Evolutionary conservation across 768 basidiomycete species (phyloP).

Genomic region (Lactifluus volemus): DNA sequence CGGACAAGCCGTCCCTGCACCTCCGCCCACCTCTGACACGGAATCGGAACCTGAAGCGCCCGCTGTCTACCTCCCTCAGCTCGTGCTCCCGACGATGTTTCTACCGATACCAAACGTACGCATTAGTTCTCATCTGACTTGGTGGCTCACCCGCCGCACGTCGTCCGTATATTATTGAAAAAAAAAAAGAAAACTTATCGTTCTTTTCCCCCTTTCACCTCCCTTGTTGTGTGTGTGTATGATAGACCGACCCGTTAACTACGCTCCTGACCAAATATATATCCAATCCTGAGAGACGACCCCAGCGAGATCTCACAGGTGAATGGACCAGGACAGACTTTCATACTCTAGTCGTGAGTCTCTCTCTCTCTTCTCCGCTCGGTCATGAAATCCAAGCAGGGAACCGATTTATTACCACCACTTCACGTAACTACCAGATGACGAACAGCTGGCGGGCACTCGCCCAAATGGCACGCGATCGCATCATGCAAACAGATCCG

Average conservation of each 20-base stretch:
- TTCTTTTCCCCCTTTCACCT: background rate
- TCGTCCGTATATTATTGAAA: constrained; percentile 31
- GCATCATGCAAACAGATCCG: constrained; percentile 61
- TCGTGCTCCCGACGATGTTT: constrained; percentile 71
- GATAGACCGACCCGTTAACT: constrained; percentile 75
- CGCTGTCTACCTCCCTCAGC: constrained; percentile 57
- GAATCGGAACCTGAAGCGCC: constrained; percentile 45
- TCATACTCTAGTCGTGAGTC: constrained; percentile 71
- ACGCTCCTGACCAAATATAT: constrained; percentile 80
- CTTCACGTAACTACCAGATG: constrained; percentile 47
- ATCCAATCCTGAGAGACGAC: constrained; percentile 63
- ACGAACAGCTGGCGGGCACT: constrained; percentile 82
- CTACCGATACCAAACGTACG: constrained; percentile 86
- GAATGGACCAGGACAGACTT: constrained; percentile 67
- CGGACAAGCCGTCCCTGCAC: constrained; percentile 49
- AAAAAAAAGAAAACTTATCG: background rate
- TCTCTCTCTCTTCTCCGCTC: background rate
- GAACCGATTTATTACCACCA: background rate
- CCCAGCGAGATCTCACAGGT: constrained; percentile 62
- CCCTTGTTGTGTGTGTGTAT: constrained; percentile 17
- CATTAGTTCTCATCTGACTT: constrained; percentile 47
- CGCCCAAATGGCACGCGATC: constrained; percentile 77
- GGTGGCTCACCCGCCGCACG: constrained; percentile 46
- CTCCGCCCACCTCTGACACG: constrained; percentile 25
- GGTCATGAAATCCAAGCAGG: background rate